Base-by-base conservation (phyloP, 768 basidiomycete genomes). In the Tricholoma sp. region DNA sequence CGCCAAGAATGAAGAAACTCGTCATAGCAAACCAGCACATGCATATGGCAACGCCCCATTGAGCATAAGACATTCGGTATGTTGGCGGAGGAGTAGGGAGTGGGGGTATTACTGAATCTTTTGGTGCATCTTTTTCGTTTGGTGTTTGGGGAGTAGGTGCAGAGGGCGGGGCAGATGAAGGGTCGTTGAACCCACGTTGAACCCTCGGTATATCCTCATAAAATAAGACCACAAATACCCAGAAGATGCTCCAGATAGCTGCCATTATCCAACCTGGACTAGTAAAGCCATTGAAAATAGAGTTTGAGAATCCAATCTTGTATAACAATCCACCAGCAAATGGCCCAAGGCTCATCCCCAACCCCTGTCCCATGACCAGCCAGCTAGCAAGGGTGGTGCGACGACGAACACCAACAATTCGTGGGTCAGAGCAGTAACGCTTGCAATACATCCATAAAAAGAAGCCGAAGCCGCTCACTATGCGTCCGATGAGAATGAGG, bases 1-100 rank as follows among this genome's bases (percentile, higher is more conserved):
- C 78, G 7, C 83, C 84, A 56, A 88, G 80, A 64, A 86, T 76
- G 70, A 87, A 85, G 74, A 86, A 88, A 69, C 79, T 84, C 18
- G 82, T 76, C 81, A 85, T 85, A 47, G 84, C 77, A 63, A 81
- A 83, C 80, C 84, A 88, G 66, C 84, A 87, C 82, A 88, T 85
- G 64, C 80, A 84, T 39, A 75, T 61, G 19, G 81, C 73, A 56
- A 83, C 79, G 21, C 81, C 82, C 77, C 79, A 81, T 57, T 82
- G 79, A 7, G 66, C 57, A 19, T 54, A 54, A 10, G 64, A 37
- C 37, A 64, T 61, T 39, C 56, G 54, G 52, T 56, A 62, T 18
- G 21, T 50, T 12, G 59, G 41, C 21, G 55, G 51, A 29, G 57
- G 46, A 5, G 18, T 27, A n/a, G 43, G 31, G 32, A 51, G 67